Evolutionary conservation across 78 protist genomes (phyloP), one percentile per base, ranked within the genome.

Genomic region (Creolimax fragrantissima): DNA sequence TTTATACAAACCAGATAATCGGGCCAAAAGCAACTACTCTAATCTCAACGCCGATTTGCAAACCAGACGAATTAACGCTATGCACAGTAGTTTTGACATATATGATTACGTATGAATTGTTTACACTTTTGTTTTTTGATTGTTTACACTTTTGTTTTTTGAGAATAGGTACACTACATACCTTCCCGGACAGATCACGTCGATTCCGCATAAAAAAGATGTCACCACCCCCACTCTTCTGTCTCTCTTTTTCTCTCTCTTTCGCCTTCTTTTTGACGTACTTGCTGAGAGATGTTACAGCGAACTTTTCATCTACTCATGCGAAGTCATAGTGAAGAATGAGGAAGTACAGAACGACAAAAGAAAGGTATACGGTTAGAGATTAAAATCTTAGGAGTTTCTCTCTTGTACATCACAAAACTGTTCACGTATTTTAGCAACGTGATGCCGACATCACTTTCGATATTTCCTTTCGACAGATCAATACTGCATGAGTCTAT

Each of bases 171-270:
- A n/a, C n/a, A n/a, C n/a, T n/a, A 17, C 17, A 85, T 88, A 88
- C 90, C 2, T 88, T 88, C 5, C 90, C 90, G 11, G 85, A 45
- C 67, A 88, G 6, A 36, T 88, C 90, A 35, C 44, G 11, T 88
- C 90, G 11, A 36, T 45, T 88, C 36, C 45, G 11, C 90, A 88
- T 88, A 2, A 88, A 88, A 36, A 88, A 88, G 11, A 88, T 45
- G 5, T 88, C 90, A 11, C 90, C 90, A 32, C 90, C 90, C 24
- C 90, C 90, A 24, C 85, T 45, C 67, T 43, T 45, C 67, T 88
- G 43, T 2, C 67, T 43, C 85, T 88, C 90, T 35, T 45, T 88
- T 36, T 88, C 90, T 24, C 90, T 5, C 67, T 24, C 85, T 32
- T 43, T 45, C 5, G 90, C 2, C 11, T 45, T 43, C 44, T 11